Evolutionary conservation across 192 early-diverging fungal species (phyloP).

Genomic region (Chytriomyces sp.): DNA sequence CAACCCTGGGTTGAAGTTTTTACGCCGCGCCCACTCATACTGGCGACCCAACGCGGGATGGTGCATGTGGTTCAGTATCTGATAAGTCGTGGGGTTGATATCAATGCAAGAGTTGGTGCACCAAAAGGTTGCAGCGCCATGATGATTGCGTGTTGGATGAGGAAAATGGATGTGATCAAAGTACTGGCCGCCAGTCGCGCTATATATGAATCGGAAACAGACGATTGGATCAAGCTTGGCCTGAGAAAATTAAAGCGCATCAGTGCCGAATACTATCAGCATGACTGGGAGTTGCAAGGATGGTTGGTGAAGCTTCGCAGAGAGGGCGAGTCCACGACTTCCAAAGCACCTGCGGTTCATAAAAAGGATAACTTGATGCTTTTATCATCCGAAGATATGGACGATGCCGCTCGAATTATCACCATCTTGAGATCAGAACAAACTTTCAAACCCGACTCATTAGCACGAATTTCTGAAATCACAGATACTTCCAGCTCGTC

Average conservation of each 20-base stretch:
- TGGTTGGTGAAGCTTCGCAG: not conserved
- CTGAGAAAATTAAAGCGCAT: conserved; percentile 41
- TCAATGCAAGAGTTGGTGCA: conserved; percentile 44
- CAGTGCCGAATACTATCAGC: conserved; percentile 9
- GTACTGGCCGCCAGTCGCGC: conserved; percentile 36
- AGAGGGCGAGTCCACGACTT: not conserved
- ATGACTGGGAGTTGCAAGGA: not conserved
- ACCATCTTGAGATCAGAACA: not conserved
- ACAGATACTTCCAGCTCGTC: too few species aligned
- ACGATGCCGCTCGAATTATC: conserved; percentile 7
- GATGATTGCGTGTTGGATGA: conserved; percentile 54
- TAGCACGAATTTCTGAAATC: too few species aligned
- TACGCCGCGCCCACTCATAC: conserved; percentile 46
- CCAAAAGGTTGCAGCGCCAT: conserved; percentile 41
- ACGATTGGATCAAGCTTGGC: conserved; percentile 47
- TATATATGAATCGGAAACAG: conserved; percentile 35
- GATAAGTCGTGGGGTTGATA: conserved; percentile 42
- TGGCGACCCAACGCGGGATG: conserved; percentile 43
- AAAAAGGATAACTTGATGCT: too few species aligned
- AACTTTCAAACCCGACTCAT: too few species aligned
- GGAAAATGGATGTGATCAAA: conserved; percentile 34
- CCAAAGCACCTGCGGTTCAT: too few species aligned
- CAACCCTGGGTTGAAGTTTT: conserved; percentile 5
- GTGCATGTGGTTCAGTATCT: conserved; percentile 41
- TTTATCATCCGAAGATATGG: conserved; percentile 20